Percentiles rank a stretch among this genome's conserved stretches.
These are phyloP conservation scores for Penicillium sp. DNA, from an alignment of 2,329 filamentous ascomycete genomes.

Conservation along the genomic window DNA sequence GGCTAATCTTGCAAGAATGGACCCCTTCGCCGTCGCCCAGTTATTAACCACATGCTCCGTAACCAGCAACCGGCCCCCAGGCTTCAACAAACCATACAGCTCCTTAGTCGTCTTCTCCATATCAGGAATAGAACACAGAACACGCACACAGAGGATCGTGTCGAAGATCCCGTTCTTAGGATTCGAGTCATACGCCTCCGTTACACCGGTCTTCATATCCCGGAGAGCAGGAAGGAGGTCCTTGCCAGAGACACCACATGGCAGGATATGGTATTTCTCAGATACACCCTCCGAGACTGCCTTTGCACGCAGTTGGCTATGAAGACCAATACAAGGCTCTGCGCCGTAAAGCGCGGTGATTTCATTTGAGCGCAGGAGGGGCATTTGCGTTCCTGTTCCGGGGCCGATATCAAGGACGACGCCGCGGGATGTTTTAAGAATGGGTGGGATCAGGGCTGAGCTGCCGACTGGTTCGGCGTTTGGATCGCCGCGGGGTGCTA, in stretches of 20 bases:
- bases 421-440: slow-evolving; percentile 43
- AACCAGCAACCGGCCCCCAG: slow-evolving; percentile 56
- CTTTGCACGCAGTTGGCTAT: slow-evolving; percentile 44
- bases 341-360: slow-evolving; percentile 55
- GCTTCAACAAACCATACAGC: slow-evolving; percentile 53
- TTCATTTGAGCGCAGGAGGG: slow-evolving; percentile 43
- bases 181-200: slow-evolving; percentile 17
- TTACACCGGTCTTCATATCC: slow-evolving; percentile 29
- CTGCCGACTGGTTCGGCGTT: slow-evolving; percentile 23
- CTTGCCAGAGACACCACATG: slow-evolving; percentile 49
- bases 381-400: slow-evolving; percentile 54
- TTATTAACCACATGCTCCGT: slow-evolving; percentile 58
- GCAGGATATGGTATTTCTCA: slow-evolving; percentile 52
- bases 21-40: slow-evolving; percentile 49
- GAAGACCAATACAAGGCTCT: slow-evolving; percentile 53
- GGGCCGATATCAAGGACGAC: slow-evolving; percentile 53
- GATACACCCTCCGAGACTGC: slow-evolving; percentile 43
- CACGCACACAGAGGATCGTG: slow-evolving; percentile 55
- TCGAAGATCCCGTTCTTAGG: slow-evolving; percentile 50
- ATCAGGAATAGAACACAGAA: slow-evolving; percentile 56
- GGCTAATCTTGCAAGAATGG: slow-evolving; percentile 43
- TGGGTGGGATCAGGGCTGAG: slow-evolving; percentile 40
- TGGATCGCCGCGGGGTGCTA: background rate
- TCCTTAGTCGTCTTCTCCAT: slow-evolving; percentile 47
- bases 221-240: slow-evolving; percentile 42